Evolutionary conservation across 345 rosid species (phyloP), one percentile per base, ranked within the genome.

Genomic region (Pistacia vera): DNA sequence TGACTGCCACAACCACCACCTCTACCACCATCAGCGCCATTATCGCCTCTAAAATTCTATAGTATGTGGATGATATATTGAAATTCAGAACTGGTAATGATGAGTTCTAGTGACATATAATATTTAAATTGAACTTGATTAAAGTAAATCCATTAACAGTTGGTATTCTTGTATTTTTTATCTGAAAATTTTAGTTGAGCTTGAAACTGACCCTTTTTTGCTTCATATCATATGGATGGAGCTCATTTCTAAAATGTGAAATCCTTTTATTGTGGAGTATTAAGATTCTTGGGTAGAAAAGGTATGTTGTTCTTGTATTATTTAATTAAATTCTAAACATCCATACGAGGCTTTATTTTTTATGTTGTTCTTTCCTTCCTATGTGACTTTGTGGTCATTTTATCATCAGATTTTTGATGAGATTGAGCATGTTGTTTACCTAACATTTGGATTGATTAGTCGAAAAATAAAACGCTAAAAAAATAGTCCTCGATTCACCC

Each of bases 271-370:
- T 74, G 98, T 97, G 73, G 97, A 97, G 80, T 97, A 97, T 84
- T 94, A 92, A 83, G 98, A 97, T 79, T 97, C 99, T 59, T 97
- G 99, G 99, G 97, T 97, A 5, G 99, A 97, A 81, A 97, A 90
- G 99, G 99, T 94, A 92, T 5, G 77, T 51, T 71, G 54, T 48
- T 35, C 72, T 64, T 56, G 3, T 51, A 30, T 51, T 60, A 28
- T 73, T 64, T 60, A 30, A 49, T 64, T 66, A 11, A 4, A 12
- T 18, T 20, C 72, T 33, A 9, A 20, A 28, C 68, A n/a, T 61
- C 30, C 25, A 22, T 22, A 22, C 0, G 25, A 22, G 25, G 25
- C 25, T 22, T 22, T 22, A 22, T 22, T 22, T 22, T 22, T 22
- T 22, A 22, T 22, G 25, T 22, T 22, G 25, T 22, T 22, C 25